Base-by-base conservation (phyloP, 2,329 filamentous ascomycete genomes). In the Botrytis cinerea region DNA sequence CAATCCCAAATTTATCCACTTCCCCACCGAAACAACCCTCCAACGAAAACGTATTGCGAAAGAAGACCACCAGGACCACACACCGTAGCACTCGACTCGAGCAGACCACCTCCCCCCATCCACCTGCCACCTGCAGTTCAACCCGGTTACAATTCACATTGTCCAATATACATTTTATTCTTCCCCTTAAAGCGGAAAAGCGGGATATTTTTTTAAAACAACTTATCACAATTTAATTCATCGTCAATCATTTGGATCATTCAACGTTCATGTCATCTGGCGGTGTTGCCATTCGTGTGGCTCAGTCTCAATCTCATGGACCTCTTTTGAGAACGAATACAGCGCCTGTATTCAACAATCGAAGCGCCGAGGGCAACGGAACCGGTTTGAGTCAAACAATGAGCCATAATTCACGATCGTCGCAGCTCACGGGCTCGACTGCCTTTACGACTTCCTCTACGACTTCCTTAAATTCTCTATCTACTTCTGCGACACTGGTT, bases 401-500 rank as follows among this genome's bases (percentile, higher is more conserved):
- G 79, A 81, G 79, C 77, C 78, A 80, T 72, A 78, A 75, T 57
- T 79, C 86, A 76, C 85, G 89, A 80, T 85, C 85, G 75, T 91
- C 89, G 82, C 88, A 90, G 83, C 84, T 91, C 75, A 90, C 89
- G 73, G 88, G 88, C 82, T 86, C 88, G 75, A 89, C 88, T 46
- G 85, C 85, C 70, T 87, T 85, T 80, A 84, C 85, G 18, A 79
- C 80, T 20, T 78, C 79, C 51, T 81, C 80, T 5, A 75, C 79
- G 67, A 80, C 79, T 20, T 81, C 81, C 28, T 74, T 81, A n/a
- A 79, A 80, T 40, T 78, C 79, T 40, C 79, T 80, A 76, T 77
- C 75, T 45, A 80, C 78, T 70, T 79, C 78, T 45, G 74, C 77
- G 66, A 82, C 81, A n/a, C 74, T 82, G 70, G 78, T 81, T 68